A percentile compares a stretch with the other conserved stretches of the same genome.
Conservation (phyloP, 305 asterid genomes). For the Fraxinus sp. region DNA sequence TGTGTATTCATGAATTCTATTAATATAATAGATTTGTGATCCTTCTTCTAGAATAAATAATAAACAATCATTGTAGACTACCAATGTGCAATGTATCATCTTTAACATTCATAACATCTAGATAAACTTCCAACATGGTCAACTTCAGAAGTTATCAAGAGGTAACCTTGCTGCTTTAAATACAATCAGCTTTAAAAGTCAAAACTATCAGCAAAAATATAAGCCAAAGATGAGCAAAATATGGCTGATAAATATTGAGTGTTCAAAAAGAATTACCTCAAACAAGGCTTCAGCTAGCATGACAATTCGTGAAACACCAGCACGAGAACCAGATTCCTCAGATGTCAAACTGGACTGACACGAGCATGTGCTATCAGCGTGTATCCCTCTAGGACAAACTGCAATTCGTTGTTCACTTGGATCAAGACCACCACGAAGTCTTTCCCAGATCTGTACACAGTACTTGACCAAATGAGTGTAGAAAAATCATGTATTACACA, state of each 20-base stretch:
- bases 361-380: constrained; percentile 67
- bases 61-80: background rate
- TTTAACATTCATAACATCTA: background rate
- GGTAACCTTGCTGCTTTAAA: background rate
- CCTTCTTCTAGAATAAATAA: background rate
- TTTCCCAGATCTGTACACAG: constrained; percentile 63
- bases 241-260: constrained; percentile 10
- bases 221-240: background rate
- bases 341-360: constrained; percentile 64
- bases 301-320: constrained; percentile 82
- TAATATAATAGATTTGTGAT: background rate
- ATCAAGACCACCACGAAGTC: constrained; percentile 54
- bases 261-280: constrained; percentile 53
- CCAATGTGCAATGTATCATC: background rate
- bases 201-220: background rate
- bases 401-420: constrained; percentile 42
- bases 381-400: constrained; percentile 74
- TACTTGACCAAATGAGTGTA: constrained; percentile 17
- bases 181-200: background rate
- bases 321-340: constrained; percentile 64
- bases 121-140: background rate
- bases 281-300: constrained; percentile 95
- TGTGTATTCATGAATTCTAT: background rate
- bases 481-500: constrained; percentile 1
- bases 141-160: background rate